Conservation (phyloP, 2,329 filamentous ascomycete species). For the Diplodia scrobiculata region DNA sequence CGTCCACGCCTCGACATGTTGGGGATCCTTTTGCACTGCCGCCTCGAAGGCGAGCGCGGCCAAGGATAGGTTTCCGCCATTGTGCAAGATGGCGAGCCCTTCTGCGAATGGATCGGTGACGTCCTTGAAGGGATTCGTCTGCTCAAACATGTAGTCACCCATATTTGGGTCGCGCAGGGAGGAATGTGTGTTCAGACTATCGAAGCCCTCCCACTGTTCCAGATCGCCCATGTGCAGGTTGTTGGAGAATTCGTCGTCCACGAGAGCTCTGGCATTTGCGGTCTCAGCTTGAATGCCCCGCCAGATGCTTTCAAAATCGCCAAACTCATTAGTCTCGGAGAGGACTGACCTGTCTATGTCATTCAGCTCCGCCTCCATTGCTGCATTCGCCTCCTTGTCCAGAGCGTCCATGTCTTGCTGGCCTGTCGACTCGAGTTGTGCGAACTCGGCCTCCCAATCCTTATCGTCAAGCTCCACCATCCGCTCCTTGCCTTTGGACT, state of each 20-base stretch:
- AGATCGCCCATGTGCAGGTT: constrained; percentile 67
- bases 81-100: constrained; percentile 87
- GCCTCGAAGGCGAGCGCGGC: constrained; percentile 95
- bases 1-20: constrained; percentile 91
- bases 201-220: constrained; percentile 78
- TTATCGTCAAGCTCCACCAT: constrained; percentile 90
- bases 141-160: constrained; percentile 91
- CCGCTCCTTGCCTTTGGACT: constrained; percentile 79
- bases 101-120: constrained; percentile 86
- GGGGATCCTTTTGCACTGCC: constrained; percentile 83
- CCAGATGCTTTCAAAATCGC: constrained; percentile 90
- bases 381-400: constrained; percentile 67
- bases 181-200: constrained; percentile 67
- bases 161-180: constrained; percentile 73
- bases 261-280: constrained; percentile 69
- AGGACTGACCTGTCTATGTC: constrained; percentile 82
- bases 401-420: constrained; percentile 54
- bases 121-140: constrained; percentile 85
- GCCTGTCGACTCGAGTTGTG: constrained; percentile 74
- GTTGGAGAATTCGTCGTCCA: constrained; percentile 64
- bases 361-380: constrained; percentile 84
- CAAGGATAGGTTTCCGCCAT: constrained; percentile 90
- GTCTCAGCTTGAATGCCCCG: constrained; percentile 77
- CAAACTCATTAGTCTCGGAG: constrained; percentile 73
- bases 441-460: constrained; percentile 96